A percentile compares a stretch with the other conserved stretches of the same genome.
These are phyloP conservation scores for Trichoderma sp. DNA, from an alignment of 2,329 filamentous ascomycete species.

Conservation along the genomic window DNA sequence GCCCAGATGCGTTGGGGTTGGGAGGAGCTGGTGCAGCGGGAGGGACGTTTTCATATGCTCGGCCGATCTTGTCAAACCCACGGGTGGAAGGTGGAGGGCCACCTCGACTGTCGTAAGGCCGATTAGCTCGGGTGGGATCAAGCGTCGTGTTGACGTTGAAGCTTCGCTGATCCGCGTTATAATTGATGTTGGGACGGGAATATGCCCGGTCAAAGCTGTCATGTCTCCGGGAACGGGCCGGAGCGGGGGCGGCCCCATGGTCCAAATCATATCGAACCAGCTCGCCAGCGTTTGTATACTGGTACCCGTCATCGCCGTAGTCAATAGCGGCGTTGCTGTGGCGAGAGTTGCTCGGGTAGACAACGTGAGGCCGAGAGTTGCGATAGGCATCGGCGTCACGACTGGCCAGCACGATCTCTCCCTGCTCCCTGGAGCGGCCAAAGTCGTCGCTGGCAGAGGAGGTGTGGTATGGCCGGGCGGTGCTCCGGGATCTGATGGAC, in stretches of 20 bases:
- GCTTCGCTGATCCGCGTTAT: slow-evolving; percentile 45
- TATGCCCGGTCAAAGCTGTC: slow-evolving; percentile 57
- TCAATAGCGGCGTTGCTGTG: slow-evolving; percentile 46
- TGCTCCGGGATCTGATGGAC: slow-evolving; percentile 51
- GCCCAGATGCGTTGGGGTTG: slow-evolving; percentile 29
- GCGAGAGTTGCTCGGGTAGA: slow-evolving; percentile 45
- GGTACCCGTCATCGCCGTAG: slow-evolving; percentile 58
- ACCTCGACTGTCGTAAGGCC: slow-evolving; percentile 40
- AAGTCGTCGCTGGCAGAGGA: slow-evolving; percentile 52
- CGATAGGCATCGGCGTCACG: slow-evolving; percentile 46
- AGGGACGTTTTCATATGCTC: slow-evolving; percentile 43
- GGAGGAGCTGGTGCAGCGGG: slow-evolving; percentile 42
- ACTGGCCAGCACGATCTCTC: slow-evolving; percentile 41
- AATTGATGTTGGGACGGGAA: slow-evolving; percentile 54
- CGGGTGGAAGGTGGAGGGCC: slow-evolving; percentile 67
- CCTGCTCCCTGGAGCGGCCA: slow-evolving; percentile 48
- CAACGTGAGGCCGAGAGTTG: slow-evolving; percentile 44
- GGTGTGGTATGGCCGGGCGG: slow-evolving; percentile 47
- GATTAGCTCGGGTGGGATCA: slow-evolving; percentile 42
- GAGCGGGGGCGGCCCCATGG: slow-evolving; percentile 46
- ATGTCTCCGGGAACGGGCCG: slow-evolving; percentile 34
- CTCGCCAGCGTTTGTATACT: slow-evolving; percentile 63
- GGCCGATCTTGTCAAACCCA: slow-evolving; percentile 67
- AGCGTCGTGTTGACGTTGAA: slow-evolving; percentile 46
- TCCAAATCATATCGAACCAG: slow-evolving; percentile 61